Evolutionary conservation across 139 green algal genomes (phyloP).

Genomic region (Spirogloea muscicola): DNA sequence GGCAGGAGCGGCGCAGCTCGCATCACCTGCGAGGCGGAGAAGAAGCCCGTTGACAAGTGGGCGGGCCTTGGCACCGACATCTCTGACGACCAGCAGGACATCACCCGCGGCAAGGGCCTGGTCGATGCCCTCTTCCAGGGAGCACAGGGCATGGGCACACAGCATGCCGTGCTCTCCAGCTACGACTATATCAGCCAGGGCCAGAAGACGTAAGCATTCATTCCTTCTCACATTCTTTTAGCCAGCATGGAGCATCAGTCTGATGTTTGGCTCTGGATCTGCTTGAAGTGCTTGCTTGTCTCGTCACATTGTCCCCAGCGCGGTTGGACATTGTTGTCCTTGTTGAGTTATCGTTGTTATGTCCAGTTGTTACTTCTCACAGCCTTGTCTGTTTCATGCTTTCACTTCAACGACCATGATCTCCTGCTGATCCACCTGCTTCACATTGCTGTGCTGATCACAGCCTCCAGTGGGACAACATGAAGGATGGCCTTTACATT

Average conservation of each 20-base stretch:
- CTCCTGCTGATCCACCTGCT: too few species aligned
- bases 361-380: too few species aligned
- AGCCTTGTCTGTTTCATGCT: too few species aligned
- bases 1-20: neutral
- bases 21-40: constrained; percentile 19
- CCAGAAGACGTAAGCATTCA: constrained; percentile 50
- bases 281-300: neutral
- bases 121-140: constrained; percentile 82
- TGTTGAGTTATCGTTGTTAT: too few species aligned
- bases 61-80: constrained; percentile 79
- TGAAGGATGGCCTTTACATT: constrained; percentile 94
- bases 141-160: constrained; percentile 27
- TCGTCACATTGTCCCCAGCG: neutral
- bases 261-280: neutral
- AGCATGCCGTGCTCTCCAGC: constrained; percentile 80
- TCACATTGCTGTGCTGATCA: neutral
- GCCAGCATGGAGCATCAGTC: too few species aligned
- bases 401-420: too few species aligned
- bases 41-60: constrained; percentile 84
- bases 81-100: constrained; percentile 96
- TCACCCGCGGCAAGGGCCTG: constrained; percentile 83
- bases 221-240: too few species aligned
- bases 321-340: too few species aligned
- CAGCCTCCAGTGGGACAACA: constrained; percentile 45
- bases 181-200: constrained; percentile 82